Evolutionary conservation across 164 flowering plant species (phyloP), one percentile per base, ranked within the genome.

Genomic region (Tetracentron sinense): DNA sequence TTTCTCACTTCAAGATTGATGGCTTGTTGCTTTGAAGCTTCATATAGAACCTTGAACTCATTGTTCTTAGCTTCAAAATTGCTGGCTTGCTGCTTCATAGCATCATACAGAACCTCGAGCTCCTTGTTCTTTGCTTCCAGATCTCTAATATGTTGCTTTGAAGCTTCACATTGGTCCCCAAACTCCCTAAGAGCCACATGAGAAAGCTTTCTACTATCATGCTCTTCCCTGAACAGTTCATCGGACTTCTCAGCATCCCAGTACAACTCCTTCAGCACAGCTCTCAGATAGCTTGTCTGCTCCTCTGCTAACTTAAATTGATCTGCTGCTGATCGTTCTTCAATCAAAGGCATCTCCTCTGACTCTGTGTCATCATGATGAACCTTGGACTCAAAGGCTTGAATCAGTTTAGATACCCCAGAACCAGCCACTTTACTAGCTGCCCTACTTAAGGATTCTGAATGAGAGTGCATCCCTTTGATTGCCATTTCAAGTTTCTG

Each of bases 371-470:
- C 97, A 68, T 86, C 91, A 59, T 60, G 55, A n/a, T 74, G 81
- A 35, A 54, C 75, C 71, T 89, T 86, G 19, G 83, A 77, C 81
- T 94, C 97, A 71, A 88, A 94, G 60, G 96, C 89, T 72, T 86
- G 90, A 75, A 94, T 91, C 65, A 86, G 73, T 75, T 82, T 87
- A 29, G 91, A 89, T 33, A 90, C 79, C 25, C 79, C 90, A 48
- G 89, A 68, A 19, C 81, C 60, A 66, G 74, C 64, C 17, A 30
- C 64, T 73, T 79, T 85, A 71, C 75, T 72, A 67, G 57, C 66
- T 38, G 82, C 59, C 67, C 72, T 74, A 65, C 72, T 75, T 27
- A 74, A 66, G 53, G 80, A 76, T 30, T 54, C 72, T 7, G 81
- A 82, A 33, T 82, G 78, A 70, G 82, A 73, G 20, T 82, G 84